Base-by-base conservation (phyloP, 306 rosid species). In the Trifolium fragiferum region DNA sequence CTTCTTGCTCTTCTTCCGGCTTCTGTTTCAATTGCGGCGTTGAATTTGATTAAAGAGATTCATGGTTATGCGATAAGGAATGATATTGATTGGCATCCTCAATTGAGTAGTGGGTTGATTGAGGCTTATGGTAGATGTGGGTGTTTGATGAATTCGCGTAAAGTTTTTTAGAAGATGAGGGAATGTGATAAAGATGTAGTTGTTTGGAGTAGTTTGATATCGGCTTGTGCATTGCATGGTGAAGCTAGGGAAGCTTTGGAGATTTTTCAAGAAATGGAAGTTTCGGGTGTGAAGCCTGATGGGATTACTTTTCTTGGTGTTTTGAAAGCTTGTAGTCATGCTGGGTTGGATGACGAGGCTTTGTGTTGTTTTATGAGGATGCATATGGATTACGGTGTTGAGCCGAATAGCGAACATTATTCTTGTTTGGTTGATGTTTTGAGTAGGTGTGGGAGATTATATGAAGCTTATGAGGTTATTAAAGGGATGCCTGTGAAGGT, bases 91-190 rank as follows among this genome's bases (percentile, higher is more conserved):
- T 23, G 61, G 0, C 91, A 84, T 74, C 82, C 79, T 12, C 97
- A 89, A 14, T 47, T 92, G 72, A 66, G 96, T 58, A 88, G 93
- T 65, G 87, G 86, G 25, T 73, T 92, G 3, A 89, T 88, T 3
- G 97, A 92, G 73, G 93, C 92, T 1, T 92, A 89, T n/a, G 93
- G 96, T 2, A 80, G 89, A 59, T 89, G 90, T 1, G 96, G 97
- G 8, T 87, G 88, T 70, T 84, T 89, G 6, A 5, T 2, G 21
- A 46, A 82, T 78, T 85, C 90, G 0, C 80, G 50, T 2, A 66
- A 43, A 41, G 68, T 88, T 40, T 92, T 92, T 57, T 12, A 18
- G 77, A 40, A 46, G 5, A 82, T 86, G 88, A 69, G 57, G 78
- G 89, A 66, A 2, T 7, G n/a, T 59, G 75, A 70, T 7, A 89